Percentiles rank a stretch among this genome's conserved stretches.
phyloP scores from a whole-genome alignment of 192 early-diverging fungal genomes.

The Allomyces arbusculus region DNA sequence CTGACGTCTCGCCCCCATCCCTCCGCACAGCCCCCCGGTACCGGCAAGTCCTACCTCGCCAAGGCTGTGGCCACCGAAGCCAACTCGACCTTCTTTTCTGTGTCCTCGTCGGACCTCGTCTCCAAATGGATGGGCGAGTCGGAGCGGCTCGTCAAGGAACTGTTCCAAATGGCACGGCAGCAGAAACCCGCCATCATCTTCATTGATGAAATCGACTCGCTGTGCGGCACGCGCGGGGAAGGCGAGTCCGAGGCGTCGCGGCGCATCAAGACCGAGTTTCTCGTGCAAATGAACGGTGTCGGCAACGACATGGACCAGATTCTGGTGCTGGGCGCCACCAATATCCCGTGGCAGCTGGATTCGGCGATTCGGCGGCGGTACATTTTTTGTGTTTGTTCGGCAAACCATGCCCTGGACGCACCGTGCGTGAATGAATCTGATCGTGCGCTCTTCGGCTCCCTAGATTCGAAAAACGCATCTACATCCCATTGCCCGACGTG shows the following conservation, averaged over 20 bases:
- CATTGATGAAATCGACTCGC: slow-evolving; percentile 95
- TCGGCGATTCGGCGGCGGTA: slow-evolving; percentile 69
- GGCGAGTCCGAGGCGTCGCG: slow-evolving; percentile 89
- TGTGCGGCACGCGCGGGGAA: slow-evolving; percentile 85
- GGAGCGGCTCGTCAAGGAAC: slow-evolving; percentile 81
- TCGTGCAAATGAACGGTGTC: slow-evolving; percentile 98
- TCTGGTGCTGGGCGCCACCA: slow-evolving; percentile 86
- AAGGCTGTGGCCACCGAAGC: slow-evolving; percentile 97
- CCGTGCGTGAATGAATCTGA: no score
- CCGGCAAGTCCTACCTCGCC: slow-evolving; percentile 89
- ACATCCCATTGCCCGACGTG: slow-evolving; percentile 84
- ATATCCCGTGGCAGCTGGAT: slow-evolving; percentile 94
- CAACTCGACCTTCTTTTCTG: slow-evolving; percentile 85
- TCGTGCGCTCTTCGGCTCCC: slow-evolving; percentile 1
- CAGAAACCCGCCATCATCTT: slow-evolving; percentile 91
- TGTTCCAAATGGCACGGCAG: slow-evolving; percentile 85
- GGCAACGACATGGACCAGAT: slow-evolving; percentile 90
- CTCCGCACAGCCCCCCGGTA: slow-evolving; percentile 56
- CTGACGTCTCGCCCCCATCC: background rate
- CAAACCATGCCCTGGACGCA: no score
- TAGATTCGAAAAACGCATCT: slow-evolving; percentile 93
- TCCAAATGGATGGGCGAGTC: slow-evolving; percentile 99
- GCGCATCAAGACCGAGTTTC: slow-evolving; percentile 92
- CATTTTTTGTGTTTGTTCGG: background rate
- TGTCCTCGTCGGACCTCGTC: slow-evolving; percentile 94